Percentiles rank a stretch among this genome's conserved stretches.
phyloP scores from a whole-genome alignment of 148 eudicot species.

The Euryodendron excelsum region DNA sequence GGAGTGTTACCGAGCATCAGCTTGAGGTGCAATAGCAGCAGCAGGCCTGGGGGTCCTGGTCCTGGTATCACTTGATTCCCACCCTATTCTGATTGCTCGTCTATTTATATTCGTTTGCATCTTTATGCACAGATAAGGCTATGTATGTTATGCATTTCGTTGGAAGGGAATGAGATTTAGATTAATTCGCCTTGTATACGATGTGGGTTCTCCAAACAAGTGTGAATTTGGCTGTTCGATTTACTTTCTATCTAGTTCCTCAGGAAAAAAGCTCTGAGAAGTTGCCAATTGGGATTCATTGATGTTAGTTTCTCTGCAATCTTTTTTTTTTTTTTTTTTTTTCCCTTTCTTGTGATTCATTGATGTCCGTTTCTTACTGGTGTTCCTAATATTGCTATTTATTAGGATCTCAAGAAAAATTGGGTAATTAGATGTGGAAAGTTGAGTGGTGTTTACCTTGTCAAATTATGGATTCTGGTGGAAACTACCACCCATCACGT shows the following conservation, averaged over 20 bases:
- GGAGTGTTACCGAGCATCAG: neutral
- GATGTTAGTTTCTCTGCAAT: no score
- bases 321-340: neutral
- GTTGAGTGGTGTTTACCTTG: no score
- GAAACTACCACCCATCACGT: neutral
- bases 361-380: neutral
- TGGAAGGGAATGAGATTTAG: neutral
- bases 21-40: slow-evolving; percentile 33
- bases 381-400: neutral
- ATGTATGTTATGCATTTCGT: neutral
- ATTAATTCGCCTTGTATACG: neutral
- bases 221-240: neutral
- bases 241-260: no score
- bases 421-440: neutral
- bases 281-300: no score
- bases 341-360: no score
- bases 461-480: neutral
- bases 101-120: no score
- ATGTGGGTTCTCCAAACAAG: neutral
- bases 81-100: no score
- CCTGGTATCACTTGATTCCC: slow-evolving; percentile 11
- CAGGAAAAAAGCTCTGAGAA: no score
- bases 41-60: slow-evolving; percentile 30
- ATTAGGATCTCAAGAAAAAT: neutral
- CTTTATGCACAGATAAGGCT: no score